phyloP scores from a whole-genome alignment of 2,329 filamentous ascomycete species.

The Plectosphaerella cucumerina region DNA sequence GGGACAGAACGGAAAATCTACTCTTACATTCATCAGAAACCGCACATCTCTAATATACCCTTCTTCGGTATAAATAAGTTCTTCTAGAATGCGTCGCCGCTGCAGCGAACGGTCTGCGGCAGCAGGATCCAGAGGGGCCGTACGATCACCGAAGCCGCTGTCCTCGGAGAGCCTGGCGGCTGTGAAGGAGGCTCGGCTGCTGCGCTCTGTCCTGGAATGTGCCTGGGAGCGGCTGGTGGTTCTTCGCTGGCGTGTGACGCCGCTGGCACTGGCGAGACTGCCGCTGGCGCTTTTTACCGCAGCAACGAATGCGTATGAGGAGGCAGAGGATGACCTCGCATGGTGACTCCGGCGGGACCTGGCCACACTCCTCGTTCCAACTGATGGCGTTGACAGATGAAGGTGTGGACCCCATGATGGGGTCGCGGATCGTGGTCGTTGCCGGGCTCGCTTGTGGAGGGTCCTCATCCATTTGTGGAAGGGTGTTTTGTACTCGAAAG shows the following conservation, averaged over 20 bases:
- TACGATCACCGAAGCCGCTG: constrained; percentile 56
- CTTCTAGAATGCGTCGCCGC: constrained; percentile 75
- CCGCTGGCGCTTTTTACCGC: constrained; percentile 77
- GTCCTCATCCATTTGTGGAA: constrained; percentile 73
- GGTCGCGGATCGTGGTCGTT: constrained; percentile 23
- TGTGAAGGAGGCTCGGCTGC: constrained; percentile 57
- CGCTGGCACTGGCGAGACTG: constrained; percentile 70
- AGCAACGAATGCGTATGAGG: constrained; percentile 76
- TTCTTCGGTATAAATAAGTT: constrained; percentile 82
- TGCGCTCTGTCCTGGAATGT: constrained; percentile 57
- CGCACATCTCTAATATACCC: constrained; percentile 84
- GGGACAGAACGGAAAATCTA: not conserved
- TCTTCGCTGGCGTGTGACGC: constrained; percentile 56
- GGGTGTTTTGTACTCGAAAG: constrained; percentile 30
- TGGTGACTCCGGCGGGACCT: constrained; percentile 26
- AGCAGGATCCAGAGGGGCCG: constrained; percentile 56
- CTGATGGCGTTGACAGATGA: constrained; percentile 8
- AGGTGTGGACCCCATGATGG: too few relatives aligned
- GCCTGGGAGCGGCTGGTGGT: constrained; percentile 46
- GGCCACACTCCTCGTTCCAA: constrained; percentile 10
- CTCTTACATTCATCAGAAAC: constrained; percentile 75
- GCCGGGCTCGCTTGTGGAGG: constrained; percentile 54
- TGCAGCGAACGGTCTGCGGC: constrained; percentile 70
- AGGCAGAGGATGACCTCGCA: constrained; percentile 63
- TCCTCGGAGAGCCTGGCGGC: constrained; percentile 61